These are phyloP conservation scores for Madurella fahalii DNA, from an alignment of 2,329 filamentous ascomycete genomes.

Conservation along the genomic window DNA sequence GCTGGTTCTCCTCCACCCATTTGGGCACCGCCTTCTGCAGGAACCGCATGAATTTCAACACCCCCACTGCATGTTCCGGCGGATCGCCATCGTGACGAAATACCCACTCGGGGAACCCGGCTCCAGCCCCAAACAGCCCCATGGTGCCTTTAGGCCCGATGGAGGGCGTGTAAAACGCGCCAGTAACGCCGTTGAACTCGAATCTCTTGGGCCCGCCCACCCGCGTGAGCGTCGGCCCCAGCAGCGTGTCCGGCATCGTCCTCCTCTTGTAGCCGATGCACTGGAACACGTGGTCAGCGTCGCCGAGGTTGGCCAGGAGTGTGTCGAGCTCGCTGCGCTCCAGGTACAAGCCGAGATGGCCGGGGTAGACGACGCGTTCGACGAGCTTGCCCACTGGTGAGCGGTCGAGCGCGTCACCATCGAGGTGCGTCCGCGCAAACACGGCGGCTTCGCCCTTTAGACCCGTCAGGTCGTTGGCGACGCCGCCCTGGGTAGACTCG, in stretches of 20 bases:
- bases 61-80: conserved; percentile 15
- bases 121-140: conserved; percentile 21
- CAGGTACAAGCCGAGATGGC: background rate
- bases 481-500: conserved; percentile 5
- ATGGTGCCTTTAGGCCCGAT: background rate
- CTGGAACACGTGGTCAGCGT: conserved; percentile 14
- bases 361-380: conserved; percentile 6
- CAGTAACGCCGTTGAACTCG: conserved; percentile 14
- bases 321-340: background rate
- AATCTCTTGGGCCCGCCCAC: conserved; percentile 4
- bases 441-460: conserved; percentile 16
- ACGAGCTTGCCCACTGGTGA: conserved; percentile 10
- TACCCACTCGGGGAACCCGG: conserved; percentile 20
- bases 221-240: background rate
- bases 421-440: conserved; percentile 18
- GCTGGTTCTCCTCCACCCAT: conserved; percentile 11
- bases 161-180: conserved; percentile 5
- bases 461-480: conserved; percentile 17
- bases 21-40: conserved; percentile 16
- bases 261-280: conserved; percentile 13
- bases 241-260: conserved; percentile 5
- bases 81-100: conserved; percentile 4
- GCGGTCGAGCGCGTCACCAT: conserved; percentile 11
- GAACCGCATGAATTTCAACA: conserved; percentile 23
- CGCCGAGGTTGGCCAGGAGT: background rate